phyloP scores from a whole-genome alignment of 805 yeast species.

The Pichia scutulata region DNA sequence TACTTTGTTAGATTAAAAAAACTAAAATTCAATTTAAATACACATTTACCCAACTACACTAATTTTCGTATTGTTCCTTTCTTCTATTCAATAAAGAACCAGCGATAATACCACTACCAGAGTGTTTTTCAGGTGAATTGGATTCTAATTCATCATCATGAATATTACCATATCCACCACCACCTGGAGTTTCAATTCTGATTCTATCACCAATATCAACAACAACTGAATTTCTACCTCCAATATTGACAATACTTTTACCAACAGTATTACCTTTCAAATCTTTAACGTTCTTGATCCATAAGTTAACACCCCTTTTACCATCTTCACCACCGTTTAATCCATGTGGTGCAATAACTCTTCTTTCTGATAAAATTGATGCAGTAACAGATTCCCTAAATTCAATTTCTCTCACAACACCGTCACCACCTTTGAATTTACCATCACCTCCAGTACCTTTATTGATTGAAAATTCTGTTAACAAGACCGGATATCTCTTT shows the following conservation, averaged over 20 bases:
- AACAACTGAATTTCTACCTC: conserved; percentile 62
- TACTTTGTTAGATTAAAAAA: too few species aligned
- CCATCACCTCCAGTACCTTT: conserved; percentile 80
- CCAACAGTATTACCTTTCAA: conserved; percentile 28
- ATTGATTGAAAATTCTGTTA: conserved; percentile 66
- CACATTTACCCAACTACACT: too few species aligned
- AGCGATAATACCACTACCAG: neutral
- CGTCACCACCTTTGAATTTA: conserved; percentile 68
- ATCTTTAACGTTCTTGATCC: conserved; percentile 25
- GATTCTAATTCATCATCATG: conserved; percentile 7
- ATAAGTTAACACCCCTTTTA: conserved; percentile 33
- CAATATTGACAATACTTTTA: conserved; percentile 41
- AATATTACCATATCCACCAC: conserved; percentile 66
- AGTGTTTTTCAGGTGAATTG: conserved; percentile 1
- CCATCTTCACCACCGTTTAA: conserved; percentile 78
- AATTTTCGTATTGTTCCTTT: neutral
- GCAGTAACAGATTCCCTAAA: conserved; percentile 65
- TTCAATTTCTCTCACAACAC: conserved; percentile 79
- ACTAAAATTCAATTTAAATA: too few species aligned
- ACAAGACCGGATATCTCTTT: conserved; percentile 75
- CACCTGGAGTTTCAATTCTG: conserved; percentile 72
- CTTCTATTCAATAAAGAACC: neutral
- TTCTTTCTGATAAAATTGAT: conserved; percentile 78
- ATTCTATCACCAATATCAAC: conserved; percentile 60
- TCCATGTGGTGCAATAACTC: conserved; percentile 83